Evolutionary conservation across 2,329 filamentous ascomycete genomes (phyloP).

Genomic region (Catunica adiposa): DNA sequence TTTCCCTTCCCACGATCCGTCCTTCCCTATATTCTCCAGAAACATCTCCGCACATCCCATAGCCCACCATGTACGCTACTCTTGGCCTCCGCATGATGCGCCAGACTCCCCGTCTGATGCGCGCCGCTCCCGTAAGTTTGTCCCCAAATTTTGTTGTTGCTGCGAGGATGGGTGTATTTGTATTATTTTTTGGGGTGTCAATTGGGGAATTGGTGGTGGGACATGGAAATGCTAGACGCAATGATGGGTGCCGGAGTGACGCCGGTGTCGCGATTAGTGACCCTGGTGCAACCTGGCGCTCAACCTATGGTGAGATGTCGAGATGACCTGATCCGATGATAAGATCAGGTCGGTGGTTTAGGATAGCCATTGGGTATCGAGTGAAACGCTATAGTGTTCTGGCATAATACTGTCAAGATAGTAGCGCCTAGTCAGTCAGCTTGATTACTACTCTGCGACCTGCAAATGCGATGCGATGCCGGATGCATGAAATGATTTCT

Average conservation of each 20-base stretch:
- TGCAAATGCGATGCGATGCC: background rate
- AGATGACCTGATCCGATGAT: conserved; percentile 13
- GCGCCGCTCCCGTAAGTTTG: conserved; percentile 53
- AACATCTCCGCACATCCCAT: conserved; percentile 8
- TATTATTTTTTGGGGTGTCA: background rate
- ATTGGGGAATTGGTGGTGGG: background rate
- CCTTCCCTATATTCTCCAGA: conserved; percentile 15
- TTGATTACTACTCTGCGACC: background rate
- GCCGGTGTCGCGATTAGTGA: background rate
- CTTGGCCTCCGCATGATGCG: conserved; percentile 50
- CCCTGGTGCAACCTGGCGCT: background rate
- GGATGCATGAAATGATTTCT: background rate
- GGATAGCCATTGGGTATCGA: background rate
- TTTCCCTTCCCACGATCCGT: conserved; percentile 14
- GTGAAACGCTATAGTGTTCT: background rate
- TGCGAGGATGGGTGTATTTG: background rate
- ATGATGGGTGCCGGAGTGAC: background rate
- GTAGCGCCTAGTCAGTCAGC: background rate
- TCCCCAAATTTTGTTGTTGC: background rate
- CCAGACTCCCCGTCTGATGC: conserved; percentile 49
- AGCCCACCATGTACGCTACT: conserved; percentile 46
- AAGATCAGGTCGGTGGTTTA: background rate
- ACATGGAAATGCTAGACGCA: background rate
- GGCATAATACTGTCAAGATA: background rate
- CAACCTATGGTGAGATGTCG: background rate